These are phyloP conservation scores for Protea cynaroides DNA, from an alignment of 164 flowering plant species.

Conservation along the genomic window DNA sequence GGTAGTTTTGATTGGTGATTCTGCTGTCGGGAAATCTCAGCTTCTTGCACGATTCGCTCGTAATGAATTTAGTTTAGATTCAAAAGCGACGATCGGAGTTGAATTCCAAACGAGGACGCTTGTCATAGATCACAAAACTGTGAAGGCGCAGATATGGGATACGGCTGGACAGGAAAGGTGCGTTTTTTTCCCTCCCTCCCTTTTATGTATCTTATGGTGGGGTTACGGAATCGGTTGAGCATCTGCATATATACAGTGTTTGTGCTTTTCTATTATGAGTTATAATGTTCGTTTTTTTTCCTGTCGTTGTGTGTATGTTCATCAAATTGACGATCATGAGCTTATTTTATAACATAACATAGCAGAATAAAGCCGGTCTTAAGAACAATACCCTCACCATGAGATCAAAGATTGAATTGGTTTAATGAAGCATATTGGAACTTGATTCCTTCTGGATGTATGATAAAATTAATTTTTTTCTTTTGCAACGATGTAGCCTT, in stretches of 20 bases:
- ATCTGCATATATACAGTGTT: background rate
- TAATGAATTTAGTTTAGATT: conserved; percentile 63
- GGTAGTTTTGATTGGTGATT: conserved; percentile 76
- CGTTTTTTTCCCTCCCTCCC: background rate
- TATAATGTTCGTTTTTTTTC: too few relatives aligned
- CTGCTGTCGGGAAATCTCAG: conserved; percentile 76
- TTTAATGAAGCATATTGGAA: too few relatives aligned
- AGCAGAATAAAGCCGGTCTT: too few relatives aligned
- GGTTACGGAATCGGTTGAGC: background rate
- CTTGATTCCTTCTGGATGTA: too few relatives aligned
- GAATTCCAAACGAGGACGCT: conserved; percentile 74
- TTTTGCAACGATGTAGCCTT: too few relatives aligned
- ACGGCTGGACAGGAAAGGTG: conserved; percentile 88
- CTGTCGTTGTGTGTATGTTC: too few relatives aligned
- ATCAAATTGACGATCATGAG: too few relatives aligned
- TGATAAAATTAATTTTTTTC: too few relatives aligned
- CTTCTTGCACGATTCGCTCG: conserved; percentile 50
- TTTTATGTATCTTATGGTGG: background rate
- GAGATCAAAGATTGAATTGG: too few relatives aligned
- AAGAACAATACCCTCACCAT: too few relatives aligned
- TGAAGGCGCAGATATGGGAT: conserved; percentile 91
- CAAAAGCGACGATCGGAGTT: conserved; percentile 79
- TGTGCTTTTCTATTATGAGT: background rate
- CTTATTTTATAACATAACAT: too few relatives aligned
- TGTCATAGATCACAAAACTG: conserved; percentile 44